Evolutionary conservation across 495 filamentous ascomycete genomes (phyloP), one percentile per base, ranked within the genome.

Genomic region (Annulohypoxylon stygium): DNA sequence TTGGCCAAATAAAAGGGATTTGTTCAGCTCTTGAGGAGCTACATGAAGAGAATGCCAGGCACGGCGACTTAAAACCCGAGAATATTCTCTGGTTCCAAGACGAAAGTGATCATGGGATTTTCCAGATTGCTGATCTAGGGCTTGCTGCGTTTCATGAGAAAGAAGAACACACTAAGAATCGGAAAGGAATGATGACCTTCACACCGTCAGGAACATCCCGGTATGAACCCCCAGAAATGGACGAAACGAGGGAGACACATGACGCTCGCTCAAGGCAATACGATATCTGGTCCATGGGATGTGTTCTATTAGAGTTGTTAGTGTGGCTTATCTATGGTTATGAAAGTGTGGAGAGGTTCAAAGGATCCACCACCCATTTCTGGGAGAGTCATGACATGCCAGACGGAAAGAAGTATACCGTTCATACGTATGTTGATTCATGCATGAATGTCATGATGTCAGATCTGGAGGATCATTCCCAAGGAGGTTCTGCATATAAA

Each of bases 211-310:
- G 45, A 11, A 20, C 16, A 20, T 50, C 18, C 4, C 16, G 45
- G 45, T 50, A 50, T 10, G 16, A 50, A 5, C 45, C 45, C 3
- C 45, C 45, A 1, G 45, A 50, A 23, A 50, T 50, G 45, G 16
- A 50, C 1, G 45, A 20, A 18, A 48, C 4, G 18, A 16, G 18
- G 9, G 16, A 25, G 0, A 20, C 45, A 20, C 12, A 50, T 51
- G 33, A 23, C 1, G 9, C 65, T 26, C 70, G 65, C 26, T 80
- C 80, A 2, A 73, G 76, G 6, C 60, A 60, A 0, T 81, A 76
- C 34, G 80, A 82, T 53, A 77, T 78, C 11, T 82, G 80, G 80
- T 78, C 79, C 0, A 76, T 82, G 60, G 80, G 80, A 20, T 79
- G 76, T 67, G 67, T 82, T 10, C 60, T 68, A 18, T 53, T 82